Conservation (phyloP, 2,329 filamentous ascomycete genomes). For the Aulographum hederae region DNA sequence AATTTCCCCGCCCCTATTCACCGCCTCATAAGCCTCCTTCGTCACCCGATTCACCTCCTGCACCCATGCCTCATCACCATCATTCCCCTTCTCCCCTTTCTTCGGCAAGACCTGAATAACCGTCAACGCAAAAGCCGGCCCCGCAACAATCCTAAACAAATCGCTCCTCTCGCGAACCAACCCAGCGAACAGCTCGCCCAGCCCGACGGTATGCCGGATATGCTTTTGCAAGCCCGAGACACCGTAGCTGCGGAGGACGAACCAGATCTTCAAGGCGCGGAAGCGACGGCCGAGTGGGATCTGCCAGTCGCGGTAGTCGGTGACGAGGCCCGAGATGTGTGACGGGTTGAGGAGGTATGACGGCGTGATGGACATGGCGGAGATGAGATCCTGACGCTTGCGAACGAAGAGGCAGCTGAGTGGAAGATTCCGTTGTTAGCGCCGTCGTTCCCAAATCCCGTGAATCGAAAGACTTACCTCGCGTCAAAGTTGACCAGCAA, state of each 20-base stretch:
- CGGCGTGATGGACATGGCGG: conserved; percentile 61
- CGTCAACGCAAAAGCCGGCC: conserved; percentile 63
- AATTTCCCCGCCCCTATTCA: conserved; percentile 59
- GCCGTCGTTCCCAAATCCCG: too few relatives aligned
- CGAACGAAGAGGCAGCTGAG: conserved; percentile 60
- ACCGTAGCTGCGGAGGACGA: conserved; percentile 72
- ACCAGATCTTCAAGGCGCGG: conserved; percentile 85
- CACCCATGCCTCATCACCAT: conserved; percentile 14
- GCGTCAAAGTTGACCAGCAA: conserved; percentile 83
- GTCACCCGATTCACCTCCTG: conserved; percentile 47
- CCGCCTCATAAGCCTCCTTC: conserved; percentile 53
- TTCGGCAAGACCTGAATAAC: conserved; percentile 42
- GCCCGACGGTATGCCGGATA: conserved; percentile 46
- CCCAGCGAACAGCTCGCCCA: conserved; percentile 52
- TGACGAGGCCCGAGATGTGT: conserved; percentile 68
- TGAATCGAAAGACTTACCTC: conserved; percentile 17
- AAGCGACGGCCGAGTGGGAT: conserved; percentile 83
- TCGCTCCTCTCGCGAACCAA: conserved; percentile 42
- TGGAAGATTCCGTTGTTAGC: too few relatives aligned
- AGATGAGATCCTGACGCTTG: conserved; percentile 55
- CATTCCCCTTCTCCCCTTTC: conserved; percentile 3
- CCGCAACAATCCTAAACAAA: conserved; percentile 58
- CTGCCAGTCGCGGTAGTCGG: conserved; percentile 94
- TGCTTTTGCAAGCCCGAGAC: conserved; percentile 56
- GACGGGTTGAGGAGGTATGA: conserved; percentile 69